These are phyloP conservation scores for Picea abies DNA, from an alignment of 83 land plant genomes.

Conservation along the genomic window DNA sequence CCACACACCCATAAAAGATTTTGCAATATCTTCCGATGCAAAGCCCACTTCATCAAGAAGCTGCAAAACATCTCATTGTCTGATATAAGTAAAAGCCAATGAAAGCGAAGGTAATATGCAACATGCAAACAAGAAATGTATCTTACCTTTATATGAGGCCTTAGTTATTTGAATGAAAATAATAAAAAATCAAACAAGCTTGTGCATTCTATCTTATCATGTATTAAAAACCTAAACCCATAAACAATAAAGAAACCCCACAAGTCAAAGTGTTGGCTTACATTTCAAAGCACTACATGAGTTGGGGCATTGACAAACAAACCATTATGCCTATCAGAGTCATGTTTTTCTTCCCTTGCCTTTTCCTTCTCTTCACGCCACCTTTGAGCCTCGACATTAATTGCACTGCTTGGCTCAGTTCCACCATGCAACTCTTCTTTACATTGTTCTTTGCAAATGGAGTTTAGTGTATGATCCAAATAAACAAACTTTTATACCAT, in stretches of 20 bases:
- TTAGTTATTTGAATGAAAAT: no score
- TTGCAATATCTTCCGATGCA: constrained; percentile 8
- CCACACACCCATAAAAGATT: constrained; percentile 11
- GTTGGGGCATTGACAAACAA: background rate
- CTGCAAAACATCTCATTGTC: background rate
- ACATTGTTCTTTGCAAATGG: background rate
- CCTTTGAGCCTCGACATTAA: constrained; percentile 5
- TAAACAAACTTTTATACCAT: constrained; percentile 41
- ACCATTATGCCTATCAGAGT: background rate
- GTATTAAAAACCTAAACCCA: no score
- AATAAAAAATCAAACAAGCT: no score
- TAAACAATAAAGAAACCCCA: no score
- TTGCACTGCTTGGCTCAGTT: background rate
- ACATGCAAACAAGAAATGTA: no score
- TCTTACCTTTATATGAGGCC: no score
- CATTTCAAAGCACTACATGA: background rate
- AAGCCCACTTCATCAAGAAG: constrained; percentile 1
- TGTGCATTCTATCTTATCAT: no score
- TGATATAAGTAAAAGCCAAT: no score
- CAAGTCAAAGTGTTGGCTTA: background rate
- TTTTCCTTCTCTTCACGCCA: constrained; percentile 10
- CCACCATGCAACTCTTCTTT: background rate
- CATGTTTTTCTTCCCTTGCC: background rate
- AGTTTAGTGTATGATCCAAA: no score
- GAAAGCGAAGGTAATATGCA: no score